Evolutionary conservation across 2,329 filamentous ascomycete species (phyloP).

Genomic region (Gnomoniopsis smithogilvyi): DNA sequence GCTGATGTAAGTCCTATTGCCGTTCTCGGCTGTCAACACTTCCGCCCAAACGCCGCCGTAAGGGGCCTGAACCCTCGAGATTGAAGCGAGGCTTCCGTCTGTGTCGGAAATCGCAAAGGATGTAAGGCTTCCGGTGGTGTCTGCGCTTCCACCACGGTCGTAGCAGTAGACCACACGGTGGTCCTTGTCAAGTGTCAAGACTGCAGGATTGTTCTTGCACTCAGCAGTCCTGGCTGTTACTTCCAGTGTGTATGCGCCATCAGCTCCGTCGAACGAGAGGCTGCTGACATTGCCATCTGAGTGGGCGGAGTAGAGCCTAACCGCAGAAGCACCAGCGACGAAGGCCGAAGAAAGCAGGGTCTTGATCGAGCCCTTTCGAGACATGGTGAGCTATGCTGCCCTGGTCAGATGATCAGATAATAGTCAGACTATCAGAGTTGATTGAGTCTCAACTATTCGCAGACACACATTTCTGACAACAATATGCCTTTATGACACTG

Average conservation of each 20-base stretch:
- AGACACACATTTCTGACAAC: too few relatives aligned
- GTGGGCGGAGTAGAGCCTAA: conserved; percentile 19
- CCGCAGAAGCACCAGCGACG: conserved; percentile 15
- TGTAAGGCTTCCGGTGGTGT: conserved; percentile 39
- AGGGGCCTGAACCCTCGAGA: conserved; percentile 17
- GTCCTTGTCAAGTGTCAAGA: conserved; percentile 53
- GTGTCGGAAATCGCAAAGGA: conserved; percentile 33
- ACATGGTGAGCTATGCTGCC: not conserved
- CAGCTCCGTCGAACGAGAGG: conserved; percentile 15
- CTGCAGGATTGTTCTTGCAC: conserved; percentile 55
- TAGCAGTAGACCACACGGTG: conserved; percentile 54
- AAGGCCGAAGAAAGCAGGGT: conserved; percentile 1
- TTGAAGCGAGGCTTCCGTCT: conserved; percentile 30
- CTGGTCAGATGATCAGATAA: too few relatives aligned
- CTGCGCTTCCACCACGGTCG: conserved; percentile 49
- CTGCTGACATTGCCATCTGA: conserved; percentile 21
- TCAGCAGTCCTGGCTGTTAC: conserved; percentile 18
- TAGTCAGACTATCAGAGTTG: too few relatives aligned
- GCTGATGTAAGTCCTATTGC: conserved; percentile 19
- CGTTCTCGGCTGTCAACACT: conserved; percentile 18
- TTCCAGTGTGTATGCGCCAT: conserved; percentile 15
- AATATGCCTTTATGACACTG: too few relatives aligned
- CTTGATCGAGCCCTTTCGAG: not conserved
- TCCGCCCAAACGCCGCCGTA: conserved; percentile 20
- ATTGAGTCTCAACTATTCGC: too few relatives aligned